Evolutionary conservation across 1,139 yeast species (phyloP).

Genomic region (Debaryomyces udenii): DNA sequence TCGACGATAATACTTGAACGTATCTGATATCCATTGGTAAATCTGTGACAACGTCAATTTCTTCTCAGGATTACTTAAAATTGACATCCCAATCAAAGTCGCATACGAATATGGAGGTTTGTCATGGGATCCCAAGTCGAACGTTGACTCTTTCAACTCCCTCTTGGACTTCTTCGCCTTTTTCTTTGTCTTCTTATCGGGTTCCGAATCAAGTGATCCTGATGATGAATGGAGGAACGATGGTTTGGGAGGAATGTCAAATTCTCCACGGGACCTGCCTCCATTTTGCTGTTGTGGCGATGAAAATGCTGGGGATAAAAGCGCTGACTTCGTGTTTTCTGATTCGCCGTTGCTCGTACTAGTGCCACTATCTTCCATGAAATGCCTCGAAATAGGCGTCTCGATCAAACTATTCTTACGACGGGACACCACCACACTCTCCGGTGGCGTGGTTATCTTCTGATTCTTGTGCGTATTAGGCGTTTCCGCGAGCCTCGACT

Average conservation of each 20-base stretch:
- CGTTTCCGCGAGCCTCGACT: conserved; percentile 19
- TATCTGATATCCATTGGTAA: conserved; percentile 88
- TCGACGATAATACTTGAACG: conserved; percentile 79
- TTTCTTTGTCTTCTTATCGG: conserved; percentile 23
- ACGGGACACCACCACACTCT: conserved; percentile 19
- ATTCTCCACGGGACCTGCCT: conserved; percentile 3
- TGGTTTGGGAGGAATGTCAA: conserved; percentile 20
- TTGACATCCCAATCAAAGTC: conserved; percentile 90
- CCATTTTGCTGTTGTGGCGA: conserved; percentile 38
- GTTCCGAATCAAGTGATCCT: conserved; percentile 16
- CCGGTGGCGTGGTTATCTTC: conserved; percentile 44
- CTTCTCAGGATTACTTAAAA: conserved; percentile 78
- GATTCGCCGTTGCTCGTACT: conserved; percentile 7
- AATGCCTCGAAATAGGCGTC: conserved; percentile 22
- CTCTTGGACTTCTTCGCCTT: conserved; percentile 30
- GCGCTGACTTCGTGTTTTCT: conserved; percentile 18
- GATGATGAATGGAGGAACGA: conserved; percentile 17
- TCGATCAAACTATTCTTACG: conserved; percentile 17
- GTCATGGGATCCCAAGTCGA: conserved; percentile 46
- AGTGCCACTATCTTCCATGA: conserved; percentile 2
- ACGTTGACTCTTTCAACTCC: conserved; percentile 31
- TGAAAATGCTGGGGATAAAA: conserved; percentile 53
- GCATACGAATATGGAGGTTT: conserved; percentile 98
- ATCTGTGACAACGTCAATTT: conserved; percentile 87
- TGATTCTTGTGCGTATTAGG: conserved; percentile 20